Evolutionary conservation across 108 stramenopile genomes (phyloP).

Genomic region (Skeletonema costatum): DNA sequence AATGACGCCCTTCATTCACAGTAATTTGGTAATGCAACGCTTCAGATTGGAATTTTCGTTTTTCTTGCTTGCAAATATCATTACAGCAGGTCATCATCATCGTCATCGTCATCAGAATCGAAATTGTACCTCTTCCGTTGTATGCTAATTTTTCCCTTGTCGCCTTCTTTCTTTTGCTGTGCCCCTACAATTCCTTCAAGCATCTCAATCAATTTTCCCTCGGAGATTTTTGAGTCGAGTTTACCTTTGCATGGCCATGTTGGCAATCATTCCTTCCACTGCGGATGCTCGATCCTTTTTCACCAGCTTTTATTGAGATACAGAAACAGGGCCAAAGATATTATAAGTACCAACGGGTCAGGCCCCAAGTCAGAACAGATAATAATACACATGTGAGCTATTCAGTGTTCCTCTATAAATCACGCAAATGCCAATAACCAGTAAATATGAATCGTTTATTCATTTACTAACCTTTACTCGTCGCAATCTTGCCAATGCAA

Average conservation of each 20-base stretch:
- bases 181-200: conserved; percentile 72
- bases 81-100: conserved; percentile 76
- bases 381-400: neutral
- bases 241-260: conserved; percentile 82
- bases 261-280: conserved; percentile 66
- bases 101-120: conserved; percentile 83
- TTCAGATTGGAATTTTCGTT: neutral
- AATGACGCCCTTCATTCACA: neutral
- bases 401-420: neutral
- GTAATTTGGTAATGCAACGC: neutral
- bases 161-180: conserved; percentile 33
- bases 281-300: conserved; percentile 61
- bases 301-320: conserved; percentile 51
- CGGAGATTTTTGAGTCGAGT: conserved; percentile 78
- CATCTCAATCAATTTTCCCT: conserved; percentile 85
- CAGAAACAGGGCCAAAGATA: neutral
- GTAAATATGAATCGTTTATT: neutral
- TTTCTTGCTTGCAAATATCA: neutral
- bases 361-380: neutral
- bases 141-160: conserved; percentile 69
- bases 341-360: too few species aligned
- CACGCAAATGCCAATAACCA: neutral
- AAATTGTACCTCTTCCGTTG: conserved; percentile 88
- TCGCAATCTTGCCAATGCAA: conserved; percentile 78
- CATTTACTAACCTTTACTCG: conserved; percentile 61